These are phyloP conservation scores for Kwoniella shivajii DNA, from an alignment of 1,284 basidiomycete genomes.

Conservation along the genomic window DNA sequence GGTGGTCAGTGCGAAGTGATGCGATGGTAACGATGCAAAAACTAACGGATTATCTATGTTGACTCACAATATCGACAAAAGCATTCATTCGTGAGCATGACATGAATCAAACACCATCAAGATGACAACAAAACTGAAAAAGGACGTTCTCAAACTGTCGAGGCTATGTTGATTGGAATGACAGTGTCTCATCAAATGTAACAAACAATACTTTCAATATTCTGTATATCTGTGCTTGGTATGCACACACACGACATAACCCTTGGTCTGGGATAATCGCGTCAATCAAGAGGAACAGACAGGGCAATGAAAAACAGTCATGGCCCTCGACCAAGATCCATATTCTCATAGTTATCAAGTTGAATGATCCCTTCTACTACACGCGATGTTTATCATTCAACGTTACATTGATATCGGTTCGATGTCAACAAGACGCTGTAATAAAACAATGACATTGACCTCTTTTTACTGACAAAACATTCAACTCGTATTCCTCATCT, in stretches of 20 bases:
- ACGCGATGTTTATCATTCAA: constrained; percentile 16
- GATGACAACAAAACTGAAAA: background rate
- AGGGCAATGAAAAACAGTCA: too few relatives aligned
- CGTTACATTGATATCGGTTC: constrained; percentile 1
- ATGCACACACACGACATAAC: too few relatives aligned
- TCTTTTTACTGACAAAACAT: background rate
- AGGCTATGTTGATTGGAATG: constrained; percentile 2
- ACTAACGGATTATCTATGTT: background rate
- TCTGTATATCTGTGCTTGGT: too few relatives aligned
- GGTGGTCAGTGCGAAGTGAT: constrained; percentile 3
- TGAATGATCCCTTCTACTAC: constrained; percentile 3
- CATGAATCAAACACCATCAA: background rate
- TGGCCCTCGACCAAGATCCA: too few relatives aligned
- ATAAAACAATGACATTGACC: too few relatives aligned
- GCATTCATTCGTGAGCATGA: background rate
- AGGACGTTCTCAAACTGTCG: background rate
- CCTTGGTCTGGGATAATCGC: too few relatives aligned
- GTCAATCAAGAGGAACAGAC: too few relatives aligned
- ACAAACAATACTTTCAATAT: too few relatives aligned
- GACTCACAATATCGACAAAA: too few relatives aligned
- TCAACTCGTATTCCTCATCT: background rate
- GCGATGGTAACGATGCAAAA: background rate
- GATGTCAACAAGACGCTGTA: background rate
- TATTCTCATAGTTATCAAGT: too few relatives aligned
- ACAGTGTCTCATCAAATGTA: too few relatives aligned